Evolutionary conservation across 805 yeast genomes (phyloP).

Genomic region (Starmerella etchellsii): DNA sequence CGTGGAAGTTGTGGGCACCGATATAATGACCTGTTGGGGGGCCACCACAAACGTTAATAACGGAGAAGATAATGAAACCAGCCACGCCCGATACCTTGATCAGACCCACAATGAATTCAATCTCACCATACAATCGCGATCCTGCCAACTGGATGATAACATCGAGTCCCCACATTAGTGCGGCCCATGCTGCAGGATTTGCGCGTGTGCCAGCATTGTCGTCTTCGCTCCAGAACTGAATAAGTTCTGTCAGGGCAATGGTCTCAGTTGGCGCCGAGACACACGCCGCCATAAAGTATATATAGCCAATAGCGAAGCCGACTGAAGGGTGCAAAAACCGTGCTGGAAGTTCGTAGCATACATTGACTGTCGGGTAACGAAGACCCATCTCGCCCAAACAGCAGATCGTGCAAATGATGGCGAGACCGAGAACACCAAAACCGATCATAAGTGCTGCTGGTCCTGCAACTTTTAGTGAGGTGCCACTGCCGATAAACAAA

Average conservation of each 20-base stretch:
- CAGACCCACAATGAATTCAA: conserved; percentile 47
- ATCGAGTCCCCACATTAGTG: conserved; percentile 41
- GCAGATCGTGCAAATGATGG: conserved; percentile 49
- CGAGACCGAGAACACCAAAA: conserved; percentile 43
- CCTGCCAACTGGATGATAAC: conserved; percentile 41
- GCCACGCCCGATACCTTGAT: conserved; percentile 45
- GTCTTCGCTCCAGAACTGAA: conserved; percentile 44
- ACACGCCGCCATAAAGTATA: conserved; percentile 50
- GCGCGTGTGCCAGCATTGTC: conserved; percentile 25
- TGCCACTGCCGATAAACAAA: conserved; percentile 54
- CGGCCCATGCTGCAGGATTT: conserved; percentile 43
- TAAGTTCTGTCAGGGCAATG: conserved; percentile 31
- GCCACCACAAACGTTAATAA: conserved; percentile 43
- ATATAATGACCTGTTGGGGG: no score
- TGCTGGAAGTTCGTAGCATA: conserved; percentile 45
- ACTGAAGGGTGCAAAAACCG: conserved; percentile 53
- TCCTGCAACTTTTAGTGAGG: conserved; percentile 41
- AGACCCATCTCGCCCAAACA: conserved; percentile 60
- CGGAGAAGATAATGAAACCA: conserved; percentile 47
- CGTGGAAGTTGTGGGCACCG: conserved; percentile 46
- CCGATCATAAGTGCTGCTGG: conserved; percentile 48
- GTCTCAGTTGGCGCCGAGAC: conserved; percentile 54
- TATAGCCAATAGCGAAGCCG: conserved; percentile 63
- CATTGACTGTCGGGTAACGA: conserved; percentile 47
- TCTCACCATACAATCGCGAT: conserved; percentile 51